These are phyloP conservation scores for Rugonectria rugulosa DNA, from an alignment of 2,329 filamentous ascomycete species.

Conservation along the genomic window DNA sequence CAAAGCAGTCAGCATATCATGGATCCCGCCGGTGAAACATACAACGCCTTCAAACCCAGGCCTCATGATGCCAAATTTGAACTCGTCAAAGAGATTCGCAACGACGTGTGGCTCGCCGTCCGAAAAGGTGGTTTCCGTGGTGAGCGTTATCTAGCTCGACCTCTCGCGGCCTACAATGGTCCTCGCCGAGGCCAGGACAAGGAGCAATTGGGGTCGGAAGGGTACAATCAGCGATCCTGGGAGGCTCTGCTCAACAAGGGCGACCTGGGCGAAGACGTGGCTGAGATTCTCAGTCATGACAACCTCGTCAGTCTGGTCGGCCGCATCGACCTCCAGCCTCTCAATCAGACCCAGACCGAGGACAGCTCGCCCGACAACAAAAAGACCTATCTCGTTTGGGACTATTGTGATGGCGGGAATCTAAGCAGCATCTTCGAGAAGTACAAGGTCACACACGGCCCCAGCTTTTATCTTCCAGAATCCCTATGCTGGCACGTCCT, in stretches of 20 bases:
- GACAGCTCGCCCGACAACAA: slow-evolving; percentile 27
- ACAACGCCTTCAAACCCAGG: background rate
- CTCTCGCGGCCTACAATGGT: background rate
- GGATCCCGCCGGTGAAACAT: background rate
- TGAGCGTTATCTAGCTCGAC: slow-evolving; percentile 45
- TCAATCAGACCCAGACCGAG: slow-evolving; percentile 21
- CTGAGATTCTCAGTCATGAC: slow-evolving; percentile 56
- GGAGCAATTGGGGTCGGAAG: background rate
- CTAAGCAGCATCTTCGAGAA: slow-evolving; percentile 51
- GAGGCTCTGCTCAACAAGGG: slow-evolving; percentile 35
- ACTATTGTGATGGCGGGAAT: slow-evolving; percentile 60
- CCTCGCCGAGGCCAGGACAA: background rate
- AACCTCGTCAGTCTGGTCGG: slow-evolving; percentile 56
- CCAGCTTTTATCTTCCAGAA: slow-evolving; percentile 55
- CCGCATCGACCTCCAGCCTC: slow-evolving; percentile 39
- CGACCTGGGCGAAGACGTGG: slow-evolving; percentile 41
- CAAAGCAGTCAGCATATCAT: background rate
- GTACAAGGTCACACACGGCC: slow-evolving; percentile 29
- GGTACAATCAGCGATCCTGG: background rate
- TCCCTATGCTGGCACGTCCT: slow-evolving; percentile 64
- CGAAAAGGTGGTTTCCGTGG: slow-evolving; percentile 39
- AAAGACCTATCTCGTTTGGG: slow-evolving; percentile 53
- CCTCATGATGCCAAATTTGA: slow-evolving; percentile 31
- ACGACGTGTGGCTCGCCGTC: slow-evolving; percentile 44
- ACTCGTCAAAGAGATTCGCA: slow-evolving; percentile 40